Base-by-base conservation (phyloP, 192 early-diverging fungal genomes). In the Coemansia sp. region DNA sequence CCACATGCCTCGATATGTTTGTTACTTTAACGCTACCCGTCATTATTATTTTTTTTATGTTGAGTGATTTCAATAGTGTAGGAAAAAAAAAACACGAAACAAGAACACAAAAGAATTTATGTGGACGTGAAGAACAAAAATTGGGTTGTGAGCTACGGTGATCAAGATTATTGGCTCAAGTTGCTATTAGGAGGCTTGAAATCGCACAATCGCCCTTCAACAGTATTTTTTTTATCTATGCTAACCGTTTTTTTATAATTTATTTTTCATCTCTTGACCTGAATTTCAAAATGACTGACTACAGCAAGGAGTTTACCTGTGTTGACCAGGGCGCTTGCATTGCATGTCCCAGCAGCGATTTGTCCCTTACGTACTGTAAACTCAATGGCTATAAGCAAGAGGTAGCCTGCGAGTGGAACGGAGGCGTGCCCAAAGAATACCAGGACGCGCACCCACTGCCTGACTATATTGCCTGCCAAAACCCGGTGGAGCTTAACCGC, bases 1-100 rank as follows among this genome's bases (percentile, higher is more conserved):
- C 82, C 30, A 91, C 91, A 23, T 87, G 77, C 4, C 80, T 44
- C 9, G 89, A 89, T 23, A 93, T 80, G 64, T 92, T 91, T 30
- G 89, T 66, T 16, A 90, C 91, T 82, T 89, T 74, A 40, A 74
- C 55, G 37, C 58, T 47, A 6, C 21, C 39, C 33, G 30, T 32
- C 66, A 67, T 67, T 26, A 26, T 26, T 26, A 67, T 67, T 26
- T 2, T 26, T 26, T 26, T 26, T 26, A 26, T 26, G 26, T 26
- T 1, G 26, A 26, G 26, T 26, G 26, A 26, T 26, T 26, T 26
- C 26, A 26, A 26, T 26, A 58, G 14, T 43, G 46, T 30, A 17
- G n/a, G 35, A 74, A 59, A 57, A 16, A 33, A 64, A 58, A 26
- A 11, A 39, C 2, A 52, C 2, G 42, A 19, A 26, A 38, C 59